These are phyloP conservation scores for Pelargonium nanum DNA, from an alignment of 345 rosid genomes.

Conservation along the genomic window DNA sequence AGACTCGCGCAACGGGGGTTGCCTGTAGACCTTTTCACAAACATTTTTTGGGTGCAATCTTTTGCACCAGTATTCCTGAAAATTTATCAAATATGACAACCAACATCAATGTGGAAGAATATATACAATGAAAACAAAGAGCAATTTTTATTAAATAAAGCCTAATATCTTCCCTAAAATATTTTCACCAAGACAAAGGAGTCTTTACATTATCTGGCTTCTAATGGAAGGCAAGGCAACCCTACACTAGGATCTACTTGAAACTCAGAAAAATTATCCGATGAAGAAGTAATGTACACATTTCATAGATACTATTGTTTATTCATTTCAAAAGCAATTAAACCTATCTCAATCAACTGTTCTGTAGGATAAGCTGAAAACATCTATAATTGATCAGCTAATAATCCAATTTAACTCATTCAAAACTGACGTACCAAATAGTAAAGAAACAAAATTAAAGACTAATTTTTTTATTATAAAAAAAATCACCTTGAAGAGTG, in stretches of 20 bases:
- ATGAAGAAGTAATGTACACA: not conserved
- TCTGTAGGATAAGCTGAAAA: not conserved
- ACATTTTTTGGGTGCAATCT: conserved; percentile 88
- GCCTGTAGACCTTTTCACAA: conserved; percentile 91
- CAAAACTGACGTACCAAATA: not conserved
- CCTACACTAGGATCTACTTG: not conserved
- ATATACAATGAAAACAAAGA: not conserved
- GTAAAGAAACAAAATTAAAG: not conserved
- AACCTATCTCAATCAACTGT: not conserved
- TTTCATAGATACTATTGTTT: not conserved
- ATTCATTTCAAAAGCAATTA: not conserved
- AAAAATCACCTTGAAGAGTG: conserved; percentile 76
- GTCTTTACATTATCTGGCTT: not conserved
- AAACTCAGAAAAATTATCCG: not conserved
- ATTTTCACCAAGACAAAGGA: not conserved
- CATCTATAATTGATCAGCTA: not conserved
- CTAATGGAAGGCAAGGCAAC: not conserved
- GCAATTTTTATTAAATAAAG: not conserved
- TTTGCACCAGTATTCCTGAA: conserved; percentile 98
- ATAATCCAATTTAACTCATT: not conserved
- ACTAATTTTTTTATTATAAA: not conserved
- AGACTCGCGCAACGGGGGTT: conserved; percentile 80
- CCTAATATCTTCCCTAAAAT: not conserved
- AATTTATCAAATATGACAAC: not conserved
- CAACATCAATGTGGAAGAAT: conserved; percentile 13